Percentiles rank a stretch among this genome's conserved stretches.
These are phyloP conservation scores for Wickerhamomyces sp. DNA, from an alignment of 1,139 yeast species.

Conservation along the genomic window DNA sequence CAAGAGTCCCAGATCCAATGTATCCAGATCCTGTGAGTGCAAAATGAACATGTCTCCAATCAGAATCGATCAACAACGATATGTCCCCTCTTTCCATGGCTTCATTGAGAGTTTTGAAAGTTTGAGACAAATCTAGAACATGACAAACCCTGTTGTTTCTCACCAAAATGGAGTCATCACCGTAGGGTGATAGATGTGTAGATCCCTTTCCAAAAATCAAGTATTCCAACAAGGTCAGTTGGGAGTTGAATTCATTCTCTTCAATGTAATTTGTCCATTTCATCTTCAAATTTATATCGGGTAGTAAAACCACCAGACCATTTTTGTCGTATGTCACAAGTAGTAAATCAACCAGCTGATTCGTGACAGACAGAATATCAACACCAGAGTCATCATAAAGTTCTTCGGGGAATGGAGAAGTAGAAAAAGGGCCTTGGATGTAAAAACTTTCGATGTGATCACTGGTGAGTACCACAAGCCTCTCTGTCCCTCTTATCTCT, in stretches of 20 bases:
- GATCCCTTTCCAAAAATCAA: not conserved
- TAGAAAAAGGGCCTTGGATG: slow-evolving; percentile 48
- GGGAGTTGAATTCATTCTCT: slow-evolving; percentile 1
- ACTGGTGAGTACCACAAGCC: slow-evolving; percentile 6
- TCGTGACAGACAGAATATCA: slow-evolving; percentile 7
- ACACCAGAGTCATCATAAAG: slow-evolving; percentile 23
- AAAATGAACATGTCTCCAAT: not conserved
- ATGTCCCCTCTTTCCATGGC: not conserved
- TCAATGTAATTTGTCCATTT: slow-evolving; percentile 9
- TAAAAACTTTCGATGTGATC: not conserved
- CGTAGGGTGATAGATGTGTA: not conserved
- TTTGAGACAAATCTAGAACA: not conserved
- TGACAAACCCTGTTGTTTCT: slow-evolving; percentile 1
- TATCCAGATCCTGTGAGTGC: not conserved
- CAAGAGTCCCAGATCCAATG: slow-evolving; percentile 4
- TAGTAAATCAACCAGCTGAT: slow-evolving; percentile 9
- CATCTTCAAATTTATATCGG: slow-evolving; percentile 16
- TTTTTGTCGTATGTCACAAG: slow-evolving; percentile 7
- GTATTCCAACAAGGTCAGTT: slow-evolving; percentile 2
- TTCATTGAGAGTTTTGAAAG: not conserved
- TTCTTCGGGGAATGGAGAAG: slow-evolving; percentile 40
- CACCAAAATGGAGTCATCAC: not conserved
- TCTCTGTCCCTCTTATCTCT: slow-evolving; percentile 13
- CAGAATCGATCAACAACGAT: not conserved
- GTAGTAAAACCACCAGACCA: slow-evolving; percentile 13